Conservation (phyloP, 106 monocot genomes). For the Cymbidium sinense region DNA sequence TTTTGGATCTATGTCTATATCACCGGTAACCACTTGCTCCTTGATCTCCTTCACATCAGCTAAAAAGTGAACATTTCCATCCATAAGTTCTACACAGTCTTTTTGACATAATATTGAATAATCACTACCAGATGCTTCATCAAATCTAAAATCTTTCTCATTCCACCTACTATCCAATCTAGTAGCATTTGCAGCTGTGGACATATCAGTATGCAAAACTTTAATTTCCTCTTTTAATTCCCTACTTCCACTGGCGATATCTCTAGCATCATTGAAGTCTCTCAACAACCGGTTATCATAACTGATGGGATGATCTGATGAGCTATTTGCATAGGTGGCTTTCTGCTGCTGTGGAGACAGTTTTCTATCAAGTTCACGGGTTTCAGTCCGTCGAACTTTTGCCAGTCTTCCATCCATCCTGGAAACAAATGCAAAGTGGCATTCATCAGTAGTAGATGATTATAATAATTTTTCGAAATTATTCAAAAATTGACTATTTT, state of each 20-base stretch:
- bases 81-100: constrained; percentile 39
- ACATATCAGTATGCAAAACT: not conserved
- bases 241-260: constrained; percentile 32
- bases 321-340: constrained; percentile 20
- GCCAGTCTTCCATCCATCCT: constrained; percentile 39
- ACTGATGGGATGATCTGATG: constrained; percentile 20
- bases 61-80: constrained; percentile 20
- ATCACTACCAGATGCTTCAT: constrained; percentile 12
- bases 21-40: constrained; percentile 41
- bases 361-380: constrained; percentile 50
- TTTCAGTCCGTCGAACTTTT: constrained; percentile 55
- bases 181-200: not conserved
- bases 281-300: constrained; percentile 28
- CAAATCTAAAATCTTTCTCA: constrained; percentile 20
- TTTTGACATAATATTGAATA: constrained; percentile 9
- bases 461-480: constrained; percentile 27
- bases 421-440: constrained; percentile 32
- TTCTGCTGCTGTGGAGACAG: constrained; percentile 23
- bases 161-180: constrained; percentile 25
- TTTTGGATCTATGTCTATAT: constrained; percentile 45
- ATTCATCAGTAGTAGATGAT: constrained; percentile 27
- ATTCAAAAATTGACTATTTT: constrained; percentile 21
- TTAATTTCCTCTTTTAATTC: constrained; percentile 35
- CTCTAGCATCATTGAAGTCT: constrained; percentile 37
- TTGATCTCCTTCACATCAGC: constrained; percentile 27